A percentile compares a stretch with the other conserved stretches of the same genome.
These are phyloP conservation scores for Polytrichum formosum DNA, from an alignment of 225 moss, liverwort and hornwort species.

Conservation along the genomic window DNA sequence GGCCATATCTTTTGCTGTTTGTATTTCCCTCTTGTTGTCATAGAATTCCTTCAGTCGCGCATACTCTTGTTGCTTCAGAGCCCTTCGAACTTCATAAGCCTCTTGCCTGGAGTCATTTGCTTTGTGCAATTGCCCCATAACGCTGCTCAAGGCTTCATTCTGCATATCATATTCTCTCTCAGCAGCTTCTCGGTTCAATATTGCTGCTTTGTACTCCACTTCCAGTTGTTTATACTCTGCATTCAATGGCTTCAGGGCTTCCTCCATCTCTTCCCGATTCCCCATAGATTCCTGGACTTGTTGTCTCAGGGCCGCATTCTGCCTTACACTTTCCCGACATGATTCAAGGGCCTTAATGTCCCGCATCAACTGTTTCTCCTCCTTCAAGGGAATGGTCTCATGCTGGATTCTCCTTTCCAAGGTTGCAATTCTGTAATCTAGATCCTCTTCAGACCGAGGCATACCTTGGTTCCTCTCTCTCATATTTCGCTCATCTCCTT, in stretches of 20 bases:
- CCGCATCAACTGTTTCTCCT: conserved; percentile 74
- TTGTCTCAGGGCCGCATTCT: conserved; percentile 45
- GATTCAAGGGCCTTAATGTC: conserved; percentile 68
- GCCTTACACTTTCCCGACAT: conserved; percentile 68
- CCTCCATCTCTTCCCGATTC: conserved; percentile 67
- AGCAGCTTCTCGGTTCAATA: conserved; percentile 5
- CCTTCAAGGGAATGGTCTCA: conserved; percentile 75
- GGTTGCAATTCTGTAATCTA: conserved; percentile 55
- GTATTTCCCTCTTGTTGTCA: conserved; percentile 48
- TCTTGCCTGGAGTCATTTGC: conserved; percentile 60
- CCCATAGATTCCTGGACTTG: conserved; percentile 50
- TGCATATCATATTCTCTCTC: conserved; percentile 43
- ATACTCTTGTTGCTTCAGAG: conserved; percentile 38
- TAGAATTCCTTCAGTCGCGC: conserved; percentile 43
- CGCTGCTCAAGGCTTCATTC: conserved; percentile 26
- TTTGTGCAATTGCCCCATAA: conserved; percentile 36
- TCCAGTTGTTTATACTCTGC: conserved; percentile 32
- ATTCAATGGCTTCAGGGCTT: conserved; percentile 54
- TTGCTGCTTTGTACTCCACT: conserved; percentile 35
- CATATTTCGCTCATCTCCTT: conserved; percentile 42
- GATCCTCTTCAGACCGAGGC: conserved; percentile 60
- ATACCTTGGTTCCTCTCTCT: conserved; percentile 49
- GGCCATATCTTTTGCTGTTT: conserved; percentile 41
- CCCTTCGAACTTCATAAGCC: conserved; percentile 42
- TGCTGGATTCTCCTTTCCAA: conserved; percentile 78